Percentiles rank a stretch among this genome's conserved stretches.
Evolutionary conservation across 164 flowering plant species (phyloP).

Genomic region (Cinnamomum chago): DNA sequence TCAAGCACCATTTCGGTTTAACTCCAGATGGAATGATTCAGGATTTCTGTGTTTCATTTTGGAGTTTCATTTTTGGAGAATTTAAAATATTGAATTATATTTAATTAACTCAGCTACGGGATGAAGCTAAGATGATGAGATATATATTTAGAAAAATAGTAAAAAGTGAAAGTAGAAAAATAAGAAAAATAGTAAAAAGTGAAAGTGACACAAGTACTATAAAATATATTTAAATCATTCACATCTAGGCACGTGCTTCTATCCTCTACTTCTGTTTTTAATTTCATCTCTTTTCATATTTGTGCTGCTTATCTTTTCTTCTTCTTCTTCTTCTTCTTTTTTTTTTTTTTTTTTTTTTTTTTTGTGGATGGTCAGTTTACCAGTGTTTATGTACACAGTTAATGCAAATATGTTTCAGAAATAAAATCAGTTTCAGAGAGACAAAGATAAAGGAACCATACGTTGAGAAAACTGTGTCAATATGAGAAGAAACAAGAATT

Average conservation of each 20-base stretch:
- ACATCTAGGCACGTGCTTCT: background rate
- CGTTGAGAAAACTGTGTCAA: conserved; percentile 92
- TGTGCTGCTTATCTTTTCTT: background rate
- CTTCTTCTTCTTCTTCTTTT: background rate
- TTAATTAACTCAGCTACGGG: no score
- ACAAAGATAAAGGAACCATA: conserved; percentile 34
- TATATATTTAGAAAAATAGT: no score
- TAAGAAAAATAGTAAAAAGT: no score
- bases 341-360: background rate
- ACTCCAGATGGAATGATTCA: no score
- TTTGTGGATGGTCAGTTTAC: background rate
- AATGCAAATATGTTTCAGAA: background rate
- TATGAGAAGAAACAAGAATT: conserved; percentile 91
- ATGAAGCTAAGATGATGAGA: no score
- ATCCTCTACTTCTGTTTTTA: background rate
- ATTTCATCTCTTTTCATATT: no score
- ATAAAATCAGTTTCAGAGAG: background rate
- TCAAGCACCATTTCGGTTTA: no score
- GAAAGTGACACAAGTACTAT: no score
- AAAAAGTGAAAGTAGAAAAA: no score
- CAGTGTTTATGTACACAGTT: background rate
- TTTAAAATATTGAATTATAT: no score
- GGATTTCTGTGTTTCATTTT: no score
- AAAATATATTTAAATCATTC: background rate
- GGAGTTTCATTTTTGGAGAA: no score